Evolutionary conservation across 176 grass and related monocot species (phyloP), one percentile per base, ranked within the genome.

Genomic region (Melocanna baccifera): DNA sequence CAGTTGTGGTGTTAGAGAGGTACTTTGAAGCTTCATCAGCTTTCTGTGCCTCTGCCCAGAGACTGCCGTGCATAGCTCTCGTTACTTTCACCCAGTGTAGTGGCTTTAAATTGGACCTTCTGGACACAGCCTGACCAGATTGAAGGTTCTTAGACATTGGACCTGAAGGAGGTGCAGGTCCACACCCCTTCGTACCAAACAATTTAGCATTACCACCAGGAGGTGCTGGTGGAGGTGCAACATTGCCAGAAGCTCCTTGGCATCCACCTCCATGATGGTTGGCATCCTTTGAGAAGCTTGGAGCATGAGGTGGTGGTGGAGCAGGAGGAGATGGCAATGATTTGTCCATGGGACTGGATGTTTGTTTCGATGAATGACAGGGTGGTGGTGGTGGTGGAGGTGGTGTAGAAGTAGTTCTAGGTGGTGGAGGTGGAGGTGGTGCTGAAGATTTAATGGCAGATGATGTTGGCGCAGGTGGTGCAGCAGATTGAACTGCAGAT

Each of bases 11-110:
- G 69, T 61, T 45, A 72, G 50, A 29, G 57, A 86, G 58, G 32
- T 90, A 94, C 93, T 90, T 91, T 43, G 75, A 91, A 70, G 63
- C 82, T 85, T 97, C 94, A 7, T 97, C 94, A 81, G 81, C 30
- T 80, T 93, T 97, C 62, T 91, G 94, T 79, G 87, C 72, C 76
- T 98, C 96, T 0, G 93, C 96, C 96, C 96, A 98, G 14, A 98
- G 86, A 76, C 96, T 98, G 16, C 96, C 96, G 23, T 98, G 91
- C 96, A 98, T 95, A 22, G 96, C 96, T 88, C 93, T 95, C 81
- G 96, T 98, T 87, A 98, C 96, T 90, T 98, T 98, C 75, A 98
- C 91, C 96, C 96, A 98, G 86, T 98, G 96, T 79, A 98, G 85
- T 81, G 96, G 96, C 84, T 98, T 98, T 86, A 98, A 87, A 87